Evolutionary conservation across 805 yeast species (phyloP), one percentile per base, ranked within the genome.

Genomic region (Nakazawaea populi): DNA sequence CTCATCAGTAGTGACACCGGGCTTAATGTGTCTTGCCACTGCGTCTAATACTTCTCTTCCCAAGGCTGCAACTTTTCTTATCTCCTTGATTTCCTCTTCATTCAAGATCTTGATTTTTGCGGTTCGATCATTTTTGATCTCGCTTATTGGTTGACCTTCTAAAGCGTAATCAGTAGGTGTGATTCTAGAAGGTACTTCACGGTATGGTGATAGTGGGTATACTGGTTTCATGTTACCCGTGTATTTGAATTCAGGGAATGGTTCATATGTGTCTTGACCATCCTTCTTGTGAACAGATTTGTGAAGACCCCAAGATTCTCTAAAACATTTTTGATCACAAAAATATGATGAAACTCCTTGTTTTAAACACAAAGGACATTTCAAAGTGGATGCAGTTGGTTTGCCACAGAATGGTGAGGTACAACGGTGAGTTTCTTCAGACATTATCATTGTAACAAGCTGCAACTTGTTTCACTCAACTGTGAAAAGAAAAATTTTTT

Each of bases 1-100:
- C 64, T 87, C 92, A 64, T 94, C 98, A 30, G 99, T 91, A 47
- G 97, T 92, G 53, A 89, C 71, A 43, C 99, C 99, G 0, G 96
- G 96, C 55, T 73, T 79, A 40, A 89, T 74, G 30, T 87, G 85
- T 3, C 88, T 85, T 6, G 92, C 99, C 7, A 94, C 96, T 9
- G 77, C 72, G 68, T 94, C 99, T 54, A 91, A 70, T n/a, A 94
- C 82, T 65, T 91, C 97, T 65, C 99, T 79, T 14, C 91, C 94
- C 12, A 84, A 68, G 49, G 74, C 74, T 54, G 87, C 83, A n/a
- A 85, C 94, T 55, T 79, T 78, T 58, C 92, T 82, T 69, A 91
- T 82, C 58, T 78, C 83, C 55, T 75, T 84, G 59, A 89, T 79
- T 54, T 87, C 90, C 35, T 83, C 85, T n/a, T 76, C 82, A 31